Conservation (phyloP, 2,329 filamentous ascomycete genomes). For the Huntiella omanensis region DNA sequence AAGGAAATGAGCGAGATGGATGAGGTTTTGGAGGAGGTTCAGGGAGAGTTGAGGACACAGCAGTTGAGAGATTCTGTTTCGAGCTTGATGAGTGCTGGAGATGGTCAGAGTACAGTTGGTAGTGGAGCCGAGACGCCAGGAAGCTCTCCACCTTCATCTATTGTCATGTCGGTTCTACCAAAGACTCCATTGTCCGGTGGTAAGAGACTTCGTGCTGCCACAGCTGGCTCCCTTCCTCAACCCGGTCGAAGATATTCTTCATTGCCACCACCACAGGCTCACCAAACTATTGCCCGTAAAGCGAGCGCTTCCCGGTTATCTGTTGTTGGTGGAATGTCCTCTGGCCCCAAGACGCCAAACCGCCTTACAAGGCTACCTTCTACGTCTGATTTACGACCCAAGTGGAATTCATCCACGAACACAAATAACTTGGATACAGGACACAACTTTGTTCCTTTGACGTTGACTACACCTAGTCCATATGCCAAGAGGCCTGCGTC, state of each 20-base stretch:
- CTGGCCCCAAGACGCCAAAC: conserved; percentile 28
- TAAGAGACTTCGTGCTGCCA: conserved; percentile 29
- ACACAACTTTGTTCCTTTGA: conserved; percentile 47
- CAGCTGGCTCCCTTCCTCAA: conserved; percentile 22
- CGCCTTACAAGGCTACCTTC: conserved; percentile 25
- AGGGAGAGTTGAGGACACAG: conserved; percentile 42
- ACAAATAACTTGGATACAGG: conserved; percentile 44
- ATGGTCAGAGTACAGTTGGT: conserved; percentile 44
- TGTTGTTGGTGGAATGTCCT: conserved; percentile 25
- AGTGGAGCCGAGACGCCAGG: conserved; percentile 54
- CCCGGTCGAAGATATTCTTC: conserved; percentile 27
- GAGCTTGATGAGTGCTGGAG: conserved; percentile 54
- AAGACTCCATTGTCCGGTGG: conserved; percentile 25
- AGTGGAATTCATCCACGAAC: conserved; percentile 55
- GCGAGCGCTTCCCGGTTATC: conserved; percentile 26
- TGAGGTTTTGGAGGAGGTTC: conserved; percentile 51
- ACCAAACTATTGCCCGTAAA: conserved; percentile 23
- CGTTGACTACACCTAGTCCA: conserved; percentile 38
- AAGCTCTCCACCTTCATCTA: conserved; percentile 44
- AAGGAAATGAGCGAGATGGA: conserved; percentile 64
- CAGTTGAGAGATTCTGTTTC: conserved; percentile 84
- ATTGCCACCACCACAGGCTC: conserved; percentile 24
- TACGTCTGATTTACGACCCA: conserved; percentile 38
- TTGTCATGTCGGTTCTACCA: conserved; percentile 36
- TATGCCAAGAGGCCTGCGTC: conserved; percentile 28